phyloP scores from a whole-genome alignment of 164 flowering plant genomes.

The Piper betle region DNA sequence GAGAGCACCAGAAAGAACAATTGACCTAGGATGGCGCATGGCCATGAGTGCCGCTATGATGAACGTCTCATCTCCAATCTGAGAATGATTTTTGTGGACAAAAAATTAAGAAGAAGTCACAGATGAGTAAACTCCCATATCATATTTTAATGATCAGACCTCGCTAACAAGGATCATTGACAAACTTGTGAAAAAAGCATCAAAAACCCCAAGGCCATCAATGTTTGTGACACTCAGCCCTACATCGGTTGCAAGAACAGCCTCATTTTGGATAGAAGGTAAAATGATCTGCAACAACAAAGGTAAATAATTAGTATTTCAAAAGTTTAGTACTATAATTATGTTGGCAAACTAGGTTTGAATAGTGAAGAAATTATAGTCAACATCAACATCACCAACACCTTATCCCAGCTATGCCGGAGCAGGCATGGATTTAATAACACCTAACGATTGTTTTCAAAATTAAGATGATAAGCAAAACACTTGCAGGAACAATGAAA shows the following conservation, averaged over 20 bases:
- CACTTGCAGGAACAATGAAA: neutral
- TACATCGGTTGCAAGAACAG: conserved; percentile 17
- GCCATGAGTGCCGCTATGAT: conserved; percentile 99
- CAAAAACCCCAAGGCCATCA: conserved; percentile 71
- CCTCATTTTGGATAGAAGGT: conserved; percentile 18
- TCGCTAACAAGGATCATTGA: conserved; percentile 94
- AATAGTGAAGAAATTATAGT: no score
- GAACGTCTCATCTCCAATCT: conserved; percentile 99
- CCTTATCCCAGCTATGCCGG: no score
- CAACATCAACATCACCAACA: no score
- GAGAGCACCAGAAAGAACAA: conserved; percentile 94
- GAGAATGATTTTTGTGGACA: conserved; percentile 4
- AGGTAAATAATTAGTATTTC: neutral
- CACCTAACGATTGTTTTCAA: no score
- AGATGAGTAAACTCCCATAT: neutral
- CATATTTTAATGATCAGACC: conserved; percentile 27
- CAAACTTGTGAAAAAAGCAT: conserved; percentile 84
- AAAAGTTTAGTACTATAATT: neutral
- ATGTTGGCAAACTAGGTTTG: neutral
- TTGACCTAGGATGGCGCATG: conserved; percentile 98
- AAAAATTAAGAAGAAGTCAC: conserved; percentile 1
- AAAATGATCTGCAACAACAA: conserved; percentile 33
- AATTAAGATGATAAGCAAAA: neutral
- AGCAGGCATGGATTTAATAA: no score
- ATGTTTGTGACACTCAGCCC: conserved; percentile 16